Evolutionary conservation across 164 flowering plant genomes (phyloP).

Genomic region (Piper longum): DNA sequence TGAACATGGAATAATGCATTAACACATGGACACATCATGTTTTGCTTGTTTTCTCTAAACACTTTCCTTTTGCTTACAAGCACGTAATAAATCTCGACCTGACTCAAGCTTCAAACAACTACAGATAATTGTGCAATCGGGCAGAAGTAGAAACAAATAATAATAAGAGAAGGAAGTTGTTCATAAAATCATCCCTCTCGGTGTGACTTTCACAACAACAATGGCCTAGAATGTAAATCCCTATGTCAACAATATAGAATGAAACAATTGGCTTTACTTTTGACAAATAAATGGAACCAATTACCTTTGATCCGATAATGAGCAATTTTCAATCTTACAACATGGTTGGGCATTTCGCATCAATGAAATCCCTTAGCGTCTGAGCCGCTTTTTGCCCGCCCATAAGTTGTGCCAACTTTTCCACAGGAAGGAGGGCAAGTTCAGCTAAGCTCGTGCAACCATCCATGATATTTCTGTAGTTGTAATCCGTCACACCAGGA

Average conservation of each 20-base stretch:
- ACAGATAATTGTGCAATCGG: too few species aligned
- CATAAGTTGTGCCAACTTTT: slow-evolving; percentile 73
- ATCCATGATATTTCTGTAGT: slow-evolving; percentile 81
- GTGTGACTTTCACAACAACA: neutral
- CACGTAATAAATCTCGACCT: too few species aligned
- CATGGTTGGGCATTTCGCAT: slow-evolving; percentile 84
- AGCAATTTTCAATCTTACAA: neutral
- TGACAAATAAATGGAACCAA: too few species aligned
- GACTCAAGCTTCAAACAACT: too few species aligned
- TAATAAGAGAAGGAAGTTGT: neutral
- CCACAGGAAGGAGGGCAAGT: slow-evolving; percentile 72
- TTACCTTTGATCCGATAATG: too few species aligned
- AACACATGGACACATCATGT: too few species aligned
- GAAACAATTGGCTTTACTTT: neutral
- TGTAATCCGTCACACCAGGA: slow-evolving; percentile 91
- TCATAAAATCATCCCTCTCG: neutral
- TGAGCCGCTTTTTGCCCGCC: slow-evolving; percentile 85
- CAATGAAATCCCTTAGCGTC: slow-evolving; percentile 77
- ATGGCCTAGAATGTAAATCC: neutral
- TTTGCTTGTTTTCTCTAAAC: too few species aligned
- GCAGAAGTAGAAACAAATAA: too few species aligned
- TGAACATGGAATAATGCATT: too few species aligned
- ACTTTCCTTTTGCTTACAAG: too few species aligned
- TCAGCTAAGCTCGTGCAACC: slow-evolving; percentile 80
- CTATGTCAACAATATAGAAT: neutral